Base-by-base conservation (phyloP, 78 protist genomes). In the Ministeria vibrans region DNA sequence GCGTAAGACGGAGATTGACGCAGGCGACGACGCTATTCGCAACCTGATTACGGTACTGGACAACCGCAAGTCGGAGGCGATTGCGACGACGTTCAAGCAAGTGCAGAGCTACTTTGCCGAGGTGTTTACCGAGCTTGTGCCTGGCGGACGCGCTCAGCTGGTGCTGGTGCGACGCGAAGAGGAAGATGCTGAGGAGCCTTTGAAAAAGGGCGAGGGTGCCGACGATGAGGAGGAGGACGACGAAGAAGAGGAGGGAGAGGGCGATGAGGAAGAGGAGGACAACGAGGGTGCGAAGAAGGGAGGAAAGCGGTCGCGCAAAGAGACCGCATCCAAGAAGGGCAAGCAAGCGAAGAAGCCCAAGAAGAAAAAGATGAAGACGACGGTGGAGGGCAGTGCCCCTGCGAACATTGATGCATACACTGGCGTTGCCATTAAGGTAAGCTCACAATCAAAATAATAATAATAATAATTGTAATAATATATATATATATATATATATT, bases 41-140 rank as follows among this genome's bases (percentile, higher is more conserved):
- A 44, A 59, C 38, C 83, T 98, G 11, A 85, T 96, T 30, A 32
- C 27, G 25, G 80, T 78, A 11, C 77, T 95, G 28, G 99, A 98
- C 72, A 44, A 30, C 1, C 64, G 84, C 79, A 98, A 98, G 90
- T 96, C 93, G 77, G 97, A 88, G 84, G 96, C 98, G 5, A 83
- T 98, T 32, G 79, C 83, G 73, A 78, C 87, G 32, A 96, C 99
- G 28, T 94, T 95, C 85, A 75, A 88, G 84, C 86, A 45, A 41
- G 90, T 90, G 1, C 87, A 86, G 0, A 84, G 75, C 61, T 30
- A 92, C 62, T 96, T 97, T 51, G 38, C 80, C 6, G 87, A 87
- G 25, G 87, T 95, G 51, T 96, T 96, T 70, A 36, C 30, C 38
- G 91, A 93, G 71, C 79, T 97, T 15, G 95, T 94, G 11, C 94